Conservation (phyloP, 2,329 filamentous ascomycete genomes). For the Arthrobotrys megalospora region DNA sequence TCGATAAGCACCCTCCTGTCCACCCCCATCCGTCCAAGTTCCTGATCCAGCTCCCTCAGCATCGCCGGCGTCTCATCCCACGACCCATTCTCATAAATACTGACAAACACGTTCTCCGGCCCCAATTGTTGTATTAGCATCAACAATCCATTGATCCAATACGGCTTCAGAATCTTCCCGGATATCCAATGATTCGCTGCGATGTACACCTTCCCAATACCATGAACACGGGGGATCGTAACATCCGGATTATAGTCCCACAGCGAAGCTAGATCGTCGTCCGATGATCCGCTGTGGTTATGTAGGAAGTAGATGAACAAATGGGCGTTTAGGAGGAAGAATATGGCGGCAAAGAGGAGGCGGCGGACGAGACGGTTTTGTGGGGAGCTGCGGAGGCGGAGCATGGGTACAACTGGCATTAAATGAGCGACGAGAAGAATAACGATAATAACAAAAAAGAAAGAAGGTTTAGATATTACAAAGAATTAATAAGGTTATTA, state of each 20-base stretch:
- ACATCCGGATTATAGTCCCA: constrained; percentile 49
- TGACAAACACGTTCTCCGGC: constrained; percentile 77
- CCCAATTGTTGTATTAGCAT: constrained; percentile 74
- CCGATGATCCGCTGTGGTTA: neutral
- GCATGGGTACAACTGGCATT: constrained; percentile 42
- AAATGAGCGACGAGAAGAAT: constrained; percentile 26
- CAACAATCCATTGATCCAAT: constrained; percentile 76
- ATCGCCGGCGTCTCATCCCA: constrained; percentile 78
- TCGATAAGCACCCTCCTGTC: constrained; percentile 73
- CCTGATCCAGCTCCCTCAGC: constrained; percentile 73
- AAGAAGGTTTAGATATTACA: neutral
- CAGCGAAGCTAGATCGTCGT: constrained; percentile 12
- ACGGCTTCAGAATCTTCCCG: constrained; percentile 73
- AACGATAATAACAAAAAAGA: constrained; percentile 8
- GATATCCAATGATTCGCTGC: constrained; percentile 80
- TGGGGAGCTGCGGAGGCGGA: constrained; percentile 54
- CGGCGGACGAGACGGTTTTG: constrained; percentile 49
- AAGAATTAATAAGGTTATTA: neutral
- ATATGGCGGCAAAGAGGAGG: constrained; percentile 47
- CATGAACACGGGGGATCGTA: constrained; percentile 44
- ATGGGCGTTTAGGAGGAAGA: constrained; percentile 46
- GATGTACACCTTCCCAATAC: constrained; percentile 72
- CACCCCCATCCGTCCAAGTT: constrained; percentile 72
- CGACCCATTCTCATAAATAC: constrained; percentile 78
- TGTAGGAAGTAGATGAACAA: constrained; percentile 52